A percentile compares a stretch with the other conserved stretches of the same genome.
phyloP scores from a whole-genome alignment of 176 grass and related monocot genomes.

The Alopecurus myosuroides region DNA sequence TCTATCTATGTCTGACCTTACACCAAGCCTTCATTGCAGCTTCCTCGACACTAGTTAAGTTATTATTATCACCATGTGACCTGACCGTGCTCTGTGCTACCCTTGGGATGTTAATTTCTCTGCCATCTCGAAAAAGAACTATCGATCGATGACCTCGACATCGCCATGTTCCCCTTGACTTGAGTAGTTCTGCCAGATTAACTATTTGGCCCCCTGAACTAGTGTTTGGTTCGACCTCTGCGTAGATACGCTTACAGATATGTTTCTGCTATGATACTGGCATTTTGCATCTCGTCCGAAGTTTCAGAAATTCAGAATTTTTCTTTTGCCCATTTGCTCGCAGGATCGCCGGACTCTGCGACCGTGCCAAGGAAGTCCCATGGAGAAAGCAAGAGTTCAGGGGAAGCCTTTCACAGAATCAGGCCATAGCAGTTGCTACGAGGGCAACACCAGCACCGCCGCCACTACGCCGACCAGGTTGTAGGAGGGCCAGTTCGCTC shows the following conservation, averaged over 20 bases:
- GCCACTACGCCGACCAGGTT: constrained; percentile 46
- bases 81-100: constrained; percentile 16
- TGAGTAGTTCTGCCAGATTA: too few species aligned
- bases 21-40: neutral
- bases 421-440: constrained; percentile 49
- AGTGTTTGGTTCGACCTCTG: neutral
- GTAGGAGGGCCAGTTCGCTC: constrained; percentile 8
- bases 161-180: too few species aligned
- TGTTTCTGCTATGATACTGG: neutral
- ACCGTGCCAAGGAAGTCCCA: constrained; percentile 40
- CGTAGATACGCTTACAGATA: neutral
- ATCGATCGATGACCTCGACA: neutral
- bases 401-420: constrained; percentile 27
- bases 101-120: constrained; percentile 22
- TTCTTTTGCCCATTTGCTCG: neutral
- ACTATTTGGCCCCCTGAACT: too few species aligned
- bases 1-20: neutral
- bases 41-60: neutral
- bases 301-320: neutral
- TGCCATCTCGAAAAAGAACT: neutral
- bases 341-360: constrained; percentile 64
- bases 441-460: constrained; percentile 41
- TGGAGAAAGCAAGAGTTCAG: constrained; percentile 40
- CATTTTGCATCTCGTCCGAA: neutral
- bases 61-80: neutral